These are phyloP conservation scores for Thraustotheca clavata DNA, from an alignment of 352 stramenopile species.

Conservation along the genomic window DNA sequence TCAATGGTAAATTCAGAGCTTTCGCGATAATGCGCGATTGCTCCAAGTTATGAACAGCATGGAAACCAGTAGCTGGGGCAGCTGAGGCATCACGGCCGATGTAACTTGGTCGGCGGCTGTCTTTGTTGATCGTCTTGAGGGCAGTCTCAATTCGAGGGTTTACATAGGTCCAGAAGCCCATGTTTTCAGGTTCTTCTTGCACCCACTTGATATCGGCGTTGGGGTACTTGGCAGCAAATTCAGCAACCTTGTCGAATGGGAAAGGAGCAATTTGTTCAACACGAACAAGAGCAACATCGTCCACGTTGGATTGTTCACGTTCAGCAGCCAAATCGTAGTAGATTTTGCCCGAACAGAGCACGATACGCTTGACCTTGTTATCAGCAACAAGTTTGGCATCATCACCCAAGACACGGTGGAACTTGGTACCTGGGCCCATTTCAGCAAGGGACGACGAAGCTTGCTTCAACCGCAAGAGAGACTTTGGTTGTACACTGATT, in stretches of 20 bases:
- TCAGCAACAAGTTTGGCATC: constrained; percentile 44
- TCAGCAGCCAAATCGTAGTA: constrained; percentile 95
- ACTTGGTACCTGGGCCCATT: constrained; percentile 89
- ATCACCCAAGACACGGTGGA: constrained; percentile 88
- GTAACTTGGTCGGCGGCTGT: constrained; percentile 85
- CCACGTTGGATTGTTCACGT: constrained; percentile 75
- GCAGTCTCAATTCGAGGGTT: constrained; percentile 93
- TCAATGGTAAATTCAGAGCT: constrained; percentile 31
- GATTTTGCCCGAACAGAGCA: constrained; percentile 96
- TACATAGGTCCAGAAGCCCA: constrained; percentile 94
- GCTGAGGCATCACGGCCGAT: constrained; percentile 91
- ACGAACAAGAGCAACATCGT: constrained; percentile 85
- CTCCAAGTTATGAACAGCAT: constrained; percentile 89
- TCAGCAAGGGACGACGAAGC: constrained; percentile 89
- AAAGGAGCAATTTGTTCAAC: constrained; percentile 98
- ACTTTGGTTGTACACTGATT: constrained; percentile 94
- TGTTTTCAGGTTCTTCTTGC: constrained; percentile 96
- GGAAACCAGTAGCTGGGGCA: constrained; percentile 94
- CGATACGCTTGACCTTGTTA: constrained; percentile 61
- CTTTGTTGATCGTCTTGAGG: constrained; percentile 82
- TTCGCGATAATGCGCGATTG: constrained; percentile 89
- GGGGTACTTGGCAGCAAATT: constrained; percentile 77
- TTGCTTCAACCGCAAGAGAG: constrained; percentile 88
- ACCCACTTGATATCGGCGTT: constrained; percentile 94
- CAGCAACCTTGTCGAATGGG: constrained; percentile 93